Evolutionary conservation across 2,329 filamentous ascomycete genomes (phyloP).

Genomic region (Trichophyton mentagrophytes): DNA sequence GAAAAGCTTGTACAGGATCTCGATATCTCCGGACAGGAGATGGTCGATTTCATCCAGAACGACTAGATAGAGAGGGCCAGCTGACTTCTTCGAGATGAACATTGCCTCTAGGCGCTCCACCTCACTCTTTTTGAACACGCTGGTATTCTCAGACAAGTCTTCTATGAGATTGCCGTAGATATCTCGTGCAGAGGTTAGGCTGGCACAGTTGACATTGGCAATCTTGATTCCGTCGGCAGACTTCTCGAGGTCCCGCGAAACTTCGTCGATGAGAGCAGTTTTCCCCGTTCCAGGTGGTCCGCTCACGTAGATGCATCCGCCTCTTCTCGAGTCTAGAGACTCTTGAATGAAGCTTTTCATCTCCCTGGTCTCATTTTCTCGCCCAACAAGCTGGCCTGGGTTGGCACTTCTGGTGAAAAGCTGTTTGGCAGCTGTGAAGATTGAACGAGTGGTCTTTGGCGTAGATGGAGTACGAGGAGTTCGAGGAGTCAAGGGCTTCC

Average conservation of each 20-base stretch:
- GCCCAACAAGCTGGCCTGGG: conserved; percentile 62
- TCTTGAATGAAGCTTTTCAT: conserved; percentile 56
- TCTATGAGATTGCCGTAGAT: conserved; percentile 69
- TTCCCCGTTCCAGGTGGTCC: conserved; percentile 94
- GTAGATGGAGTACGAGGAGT: conserved; percentile 65
- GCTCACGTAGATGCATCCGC: conserved; percentile 85
- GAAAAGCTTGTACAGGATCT: conserved; percentile 85
- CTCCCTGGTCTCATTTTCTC: conserved; percentile 55
- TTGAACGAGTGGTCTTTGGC: conserved; percentile 50
- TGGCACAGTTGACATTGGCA: conserved; percentile 92
- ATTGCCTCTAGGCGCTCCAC: conserved; percentile 55
- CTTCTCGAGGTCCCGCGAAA: conserved; percentile 50
- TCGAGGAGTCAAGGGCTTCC: conserved; percentile 61
- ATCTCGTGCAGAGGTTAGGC: conserved; percentile 76
- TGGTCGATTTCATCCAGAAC: conserved; percentile 93
- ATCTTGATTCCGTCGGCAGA: conserved; percentile 44
- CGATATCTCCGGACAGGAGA: conserved; percentile 74
- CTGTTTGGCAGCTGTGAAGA: conserved; percentile 80
- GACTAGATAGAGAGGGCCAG: conserved; percentile 56
- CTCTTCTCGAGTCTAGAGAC: conserved; percentile 46
- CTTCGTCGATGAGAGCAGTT: conserved; percentile 78
- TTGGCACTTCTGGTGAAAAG: conserved; percentile 70
- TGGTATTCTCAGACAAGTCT: conserved; percentile 50
- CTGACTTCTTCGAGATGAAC: conserved; percentile 52
- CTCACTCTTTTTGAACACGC: conserved; percentile 53